Conservation (phyloP, 768 basidiomycete genomes). For the Russula dissimulans region DNA sequence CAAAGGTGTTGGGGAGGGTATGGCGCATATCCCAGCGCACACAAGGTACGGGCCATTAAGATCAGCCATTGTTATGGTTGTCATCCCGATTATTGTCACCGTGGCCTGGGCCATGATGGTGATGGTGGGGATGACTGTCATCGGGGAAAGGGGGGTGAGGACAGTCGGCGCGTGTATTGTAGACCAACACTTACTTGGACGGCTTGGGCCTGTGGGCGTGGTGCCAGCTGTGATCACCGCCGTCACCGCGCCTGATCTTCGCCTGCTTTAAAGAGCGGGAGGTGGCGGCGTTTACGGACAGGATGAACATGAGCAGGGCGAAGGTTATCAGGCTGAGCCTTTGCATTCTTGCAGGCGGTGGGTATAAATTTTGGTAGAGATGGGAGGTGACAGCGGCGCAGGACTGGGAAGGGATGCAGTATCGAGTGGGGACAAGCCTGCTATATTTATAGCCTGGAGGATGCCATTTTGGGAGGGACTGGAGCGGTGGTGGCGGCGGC, state of each 20-base stretch:
- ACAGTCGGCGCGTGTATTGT: neutral
- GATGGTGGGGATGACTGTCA: too few relatives aligned
- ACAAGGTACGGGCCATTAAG: too few relatives aligned
- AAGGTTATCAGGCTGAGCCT: neutral
- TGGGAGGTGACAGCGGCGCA: neutral
- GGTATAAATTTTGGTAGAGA: neutral
- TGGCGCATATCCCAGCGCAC: neutral
- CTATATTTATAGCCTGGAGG: neutral
- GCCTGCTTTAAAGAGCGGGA: slow-evolving; percentile 25
- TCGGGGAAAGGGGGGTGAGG: neutral
- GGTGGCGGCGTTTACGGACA: neutral
- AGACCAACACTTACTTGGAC: neutral
- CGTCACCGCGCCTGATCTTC: slow-evolving; percentile 22
- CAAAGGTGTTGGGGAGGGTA: neutral
- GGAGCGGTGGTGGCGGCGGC: too few relatives aligned
- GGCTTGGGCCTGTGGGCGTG: neutral
- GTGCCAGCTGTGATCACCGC: neutral
- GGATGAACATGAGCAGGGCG: slow-evolving; percentile 3
- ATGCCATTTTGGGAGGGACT: neutral
- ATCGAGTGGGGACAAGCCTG: neutral
- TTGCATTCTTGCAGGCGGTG: neutral
- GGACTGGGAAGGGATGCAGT: neutral
- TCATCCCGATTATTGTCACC: too few relatives aligned
- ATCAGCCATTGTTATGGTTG: too few relatives aligned
- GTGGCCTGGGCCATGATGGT: too few relatives aligned